These are phyloP conservation scores for Botryobasidium botryosum DNA, from an alignment of 768 basidiomycete genomes.

Conservation along the genomic window DNA sequence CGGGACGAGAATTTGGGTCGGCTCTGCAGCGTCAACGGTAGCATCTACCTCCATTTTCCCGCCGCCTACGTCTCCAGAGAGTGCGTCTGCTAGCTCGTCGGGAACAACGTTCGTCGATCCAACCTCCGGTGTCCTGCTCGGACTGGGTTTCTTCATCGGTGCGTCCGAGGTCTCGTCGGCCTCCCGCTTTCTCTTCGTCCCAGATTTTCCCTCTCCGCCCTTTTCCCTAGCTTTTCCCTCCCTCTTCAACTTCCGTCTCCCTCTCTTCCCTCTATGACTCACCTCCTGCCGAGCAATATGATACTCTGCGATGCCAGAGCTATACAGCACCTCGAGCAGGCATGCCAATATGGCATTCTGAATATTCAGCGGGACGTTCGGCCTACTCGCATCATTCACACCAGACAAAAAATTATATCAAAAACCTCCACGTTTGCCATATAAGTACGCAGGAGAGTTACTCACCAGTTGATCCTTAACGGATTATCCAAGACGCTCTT, in stretches of 20 bases:
- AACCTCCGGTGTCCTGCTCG: background rate
- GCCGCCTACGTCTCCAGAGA: no score
- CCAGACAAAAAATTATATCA: background rate
- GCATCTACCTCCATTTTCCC: background rate
- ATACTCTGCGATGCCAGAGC: conserved; percentile 28
- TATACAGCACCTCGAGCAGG: conserved; percentile 31
- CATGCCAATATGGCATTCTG: conserved; percentile 43
- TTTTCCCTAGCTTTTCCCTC: background rate
- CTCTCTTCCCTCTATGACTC: conserved; percentile 26
- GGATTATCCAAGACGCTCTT: conserved; percentile 60
- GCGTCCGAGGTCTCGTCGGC: background rate
- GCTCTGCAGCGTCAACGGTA: no score
- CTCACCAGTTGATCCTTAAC: conserved; percentile 49
- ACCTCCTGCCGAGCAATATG: conserved; percentile 19
- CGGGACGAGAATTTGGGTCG: no score
- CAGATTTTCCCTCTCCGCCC: background rate
- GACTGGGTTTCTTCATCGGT: background rate
- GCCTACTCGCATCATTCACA: conserved; percentile 30
- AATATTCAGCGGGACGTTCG: conserved; percentile 38
- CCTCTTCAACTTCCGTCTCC: no score
- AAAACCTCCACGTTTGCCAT: background rate
- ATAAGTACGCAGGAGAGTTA: background rate
- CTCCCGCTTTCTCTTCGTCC: background rate
- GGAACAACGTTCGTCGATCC: background rate
- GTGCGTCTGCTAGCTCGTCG: background rate